Conservation (phyloP, 768 basidiomycete genomes). For the Suillus subaureus region DNA sequence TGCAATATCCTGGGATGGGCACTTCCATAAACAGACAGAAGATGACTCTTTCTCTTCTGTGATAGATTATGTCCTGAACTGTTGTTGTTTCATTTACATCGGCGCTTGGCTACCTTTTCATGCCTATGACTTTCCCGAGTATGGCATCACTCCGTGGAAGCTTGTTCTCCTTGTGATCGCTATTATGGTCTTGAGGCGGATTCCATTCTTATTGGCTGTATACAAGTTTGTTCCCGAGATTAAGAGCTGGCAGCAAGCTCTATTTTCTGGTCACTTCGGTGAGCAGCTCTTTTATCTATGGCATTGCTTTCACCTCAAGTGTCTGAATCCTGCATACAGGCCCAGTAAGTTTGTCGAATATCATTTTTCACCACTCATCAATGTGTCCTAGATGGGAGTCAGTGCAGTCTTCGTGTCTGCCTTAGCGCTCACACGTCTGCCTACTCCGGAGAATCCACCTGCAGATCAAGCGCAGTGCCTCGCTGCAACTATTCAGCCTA, state of each 20-base stretch:
- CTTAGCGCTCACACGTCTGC: constrained; percentile 64
- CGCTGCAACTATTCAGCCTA: constrained; percentile 70
- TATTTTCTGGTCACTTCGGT: constrained; percentile 94
- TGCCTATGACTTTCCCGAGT: constrained; percentile 52
- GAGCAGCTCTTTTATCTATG: constrained; percentile 16
- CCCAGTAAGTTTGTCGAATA: constrained; percentile 44
- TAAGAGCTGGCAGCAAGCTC: constrained; percentile 76
- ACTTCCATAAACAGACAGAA: constrained; percentile 79
- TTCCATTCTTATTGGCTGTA: constrained; percentile 75
- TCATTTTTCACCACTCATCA: neutral
- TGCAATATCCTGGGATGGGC: constrained; percentile 91
- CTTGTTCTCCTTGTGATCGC: constrained; percentile 66
- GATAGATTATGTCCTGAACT: constrained; percentile 85
- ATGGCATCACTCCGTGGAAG: constrained; percentile 71
- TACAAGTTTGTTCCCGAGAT: constrained; percentile 92
- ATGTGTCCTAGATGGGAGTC: constrained; percentile 75
- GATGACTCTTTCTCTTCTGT: constrained; percentile 87
- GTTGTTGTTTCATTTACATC: constrained; percentile 78
- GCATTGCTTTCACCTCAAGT: neutral
- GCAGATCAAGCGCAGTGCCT: constrained; percentile 70
- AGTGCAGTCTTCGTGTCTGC: constrained; percentile 88
- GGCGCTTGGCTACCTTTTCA: constrained; percentile 86
- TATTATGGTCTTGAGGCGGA: constrained; percentile 75
- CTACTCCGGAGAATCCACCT: constrained; percentile 60
- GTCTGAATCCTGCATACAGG: constrained; percentile 35